Evolutionary conservation across 148 eudicot species (phyloP), one percentile per base, ranked within the genome.

Genomic region (Rhododendron kiyosumense): DNA sequence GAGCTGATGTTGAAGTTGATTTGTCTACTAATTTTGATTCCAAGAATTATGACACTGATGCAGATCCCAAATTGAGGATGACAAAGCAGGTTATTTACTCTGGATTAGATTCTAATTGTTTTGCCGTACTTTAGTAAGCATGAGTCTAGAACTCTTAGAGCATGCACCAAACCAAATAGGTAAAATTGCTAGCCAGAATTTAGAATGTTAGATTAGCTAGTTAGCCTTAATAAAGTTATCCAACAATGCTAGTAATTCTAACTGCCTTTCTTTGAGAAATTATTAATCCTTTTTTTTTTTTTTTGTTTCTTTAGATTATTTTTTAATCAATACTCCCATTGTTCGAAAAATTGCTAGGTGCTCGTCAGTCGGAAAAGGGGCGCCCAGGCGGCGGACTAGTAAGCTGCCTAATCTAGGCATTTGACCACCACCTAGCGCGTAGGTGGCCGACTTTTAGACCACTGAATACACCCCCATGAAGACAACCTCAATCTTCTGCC

Each of bases 1-100:
- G 86, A 51, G 45, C 90, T 3, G 95, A 93, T 78, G 83, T 97
- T 82, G 96, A 97, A 86, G 81, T 97, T 76, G 99, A 97, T 92
- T 86, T 94, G 91, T 75, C 91, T 20, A 41, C 93, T 26, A 94
- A 97, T 76, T 73, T 81, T 67, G 89, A 93, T 84, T 89, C 94
- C 18, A 89, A 88, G 63, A 89, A 94, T 87, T 95, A 90, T 79
- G 89, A 93, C 45, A 8, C 30, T 9, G 86, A 78, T 77, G 86
- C 90, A n/a, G 71, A 88, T 74, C 77, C 8, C 48, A 86, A 87
- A 61, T 43, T 63, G 77, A 84, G 18, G 82, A 87, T 93, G 90
- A 76, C 85, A 63, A 93, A 90, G 84, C 93, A 94, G 99, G 98
- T 95, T 80, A 79, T 87, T 69, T 71, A 86, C 46, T 3, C 28